Conservation (phyloP, 2,329 filamentous ascomycete genomes). For the Saccharata proteae region DNA sequence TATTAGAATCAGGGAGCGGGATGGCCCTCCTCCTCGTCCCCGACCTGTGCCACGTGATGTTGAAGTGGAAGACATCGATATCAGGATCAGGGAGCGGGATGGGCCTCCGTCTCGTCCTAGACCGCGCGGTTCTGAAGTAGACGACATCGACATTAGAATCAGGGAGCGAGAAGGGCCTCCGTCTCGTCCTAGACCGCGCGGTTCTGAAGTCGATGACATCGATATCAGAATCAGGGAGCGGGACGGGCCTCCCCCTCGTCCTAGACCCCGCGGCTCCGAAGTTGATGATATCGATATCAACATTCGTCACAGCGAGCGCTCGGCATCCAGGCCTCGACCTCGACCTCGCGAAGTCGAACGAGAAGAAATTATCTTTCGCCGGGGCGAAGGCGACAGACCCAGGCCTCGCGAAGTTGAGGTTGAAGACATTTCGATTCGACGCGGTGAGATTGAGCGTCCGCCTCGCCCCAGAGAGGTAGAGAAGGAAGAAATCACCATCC, state of each 20-base stretch:
- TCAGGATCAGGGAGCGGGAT: conserved; percentile 22
- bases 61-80: conserved; percentile 11
- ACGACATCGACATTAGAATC: too few relatives aligned
- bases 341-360: conserved; percentile 20
- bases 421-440: conserved; percentile 38
- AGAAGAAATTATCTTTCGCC: conserved; percentile 32
- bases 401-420: conserved; percentile 24
- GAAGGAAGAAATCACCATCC: conserved; percentile 29
- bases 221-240: conserved; percentile 6
- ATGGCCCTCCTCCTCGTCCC: conserved; percentile 17
- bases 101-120: conserved; percentile 18
- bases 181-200: conserved; percentile 9
- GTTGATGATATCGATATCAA: too few relatives aligned
- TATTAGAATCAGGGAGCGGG: conserved; percentile 5
- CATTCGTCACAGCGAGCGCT: too few relatives aligned
- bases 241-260: conserved; percentile 17
- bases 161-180: conserved; percentile 18
- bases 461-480: conserved; percentile 21
- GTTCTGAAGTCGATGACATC: conserved; percentile 10
- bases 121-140: conserved; percentile 16
- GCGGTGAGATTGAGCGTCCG: conserved; percentile 19
- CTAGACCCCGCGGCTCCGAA: conserved; percentile 1
- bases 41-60: too few relatives aligned
- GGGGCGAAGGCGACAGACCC: conserved; percentile 25
- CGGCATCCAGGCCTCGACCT: conserved; percentile 5